These are phyloP conservation scores for Scheffersomyces parashehatae DNA, from an alignment of 1,139 yeast genomes.

Conservation along the genomic window DNA sequence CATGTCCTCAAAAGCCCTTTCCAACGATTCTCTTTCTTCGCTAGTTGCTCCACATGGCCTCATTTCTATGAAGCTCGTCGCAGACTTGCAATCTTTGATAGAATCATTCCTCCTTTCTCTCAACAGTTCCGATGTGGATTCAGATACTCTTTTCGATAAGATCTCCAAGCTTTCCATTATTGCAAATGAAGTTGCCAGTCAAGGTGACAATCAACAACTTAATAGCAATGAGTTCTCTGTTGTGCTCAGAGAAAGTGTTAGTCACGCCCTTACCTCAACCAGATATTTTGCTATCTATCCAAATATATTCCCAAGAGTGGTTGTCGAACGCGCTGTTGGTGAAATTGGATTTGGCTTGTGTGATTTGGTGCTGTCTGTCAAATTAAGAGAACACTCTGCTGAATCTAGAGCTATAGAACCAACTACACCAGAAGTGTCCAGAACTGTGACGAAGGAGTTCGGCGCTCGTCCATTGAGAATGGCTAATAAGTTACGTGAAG, in stretches of 20 bases:
- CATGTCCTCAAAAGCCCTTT: slow-evolving; percentile 24
- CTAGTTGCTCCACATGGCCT: slow-evolving; percentile 43
- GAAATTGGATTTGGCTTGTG: slow-evolving; percentile 75
- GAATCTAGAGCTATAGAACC: slow-evolving; percentile 10
- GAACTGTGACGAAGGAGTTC: slow-evolving; percentile 21
- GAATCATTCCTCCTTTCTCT: slow-evolving; percentile 45
- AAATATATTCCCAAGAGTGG: slow-evolving; percentile 65
- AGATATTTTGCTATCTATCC: slow-evolving; percentile 72
- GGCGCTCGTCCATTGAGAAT: slow-evolving; percentile 62
- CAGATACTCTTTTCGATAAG: slow-evolving; percentile 52
- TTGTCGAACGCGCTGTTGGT: slow-evolving; percentile 76
- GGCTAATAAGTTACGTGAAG: slow-evolving; percentile 44
- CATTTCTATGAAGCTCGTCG: slow-evolving; percentile 44
- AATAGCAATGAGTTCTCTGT: slow-evolving; percentile 36
- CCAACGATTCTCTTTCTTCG: slow-evolving; percentile 26
- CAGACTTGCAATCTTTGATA: slow-evolving; percentile 48
- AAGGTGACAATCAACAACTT: slow-evolving; percentile 38
- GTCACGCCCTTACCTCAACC: slow-evolving; percentile 76
- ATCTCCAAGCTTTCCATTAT: slow-evolving; percentile 53
- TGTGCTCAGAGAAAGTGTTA: slow-evolving; percentile 65
- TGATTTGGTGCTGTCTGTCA: slow-evolving; percentile 62
- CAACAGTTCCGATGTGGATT: slow-evolving; percentile 32
- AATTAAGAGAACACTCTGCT: slow-evolving; percentile 35
- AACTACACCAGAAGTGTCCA: not conserved
- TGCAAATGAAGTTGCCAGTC: slow-evolving; percentile 50